phyloP scores from a whole-genome alignment of 2,329 filamentous ascomycete species.

The Neoarthrinium moseri region DNA sequence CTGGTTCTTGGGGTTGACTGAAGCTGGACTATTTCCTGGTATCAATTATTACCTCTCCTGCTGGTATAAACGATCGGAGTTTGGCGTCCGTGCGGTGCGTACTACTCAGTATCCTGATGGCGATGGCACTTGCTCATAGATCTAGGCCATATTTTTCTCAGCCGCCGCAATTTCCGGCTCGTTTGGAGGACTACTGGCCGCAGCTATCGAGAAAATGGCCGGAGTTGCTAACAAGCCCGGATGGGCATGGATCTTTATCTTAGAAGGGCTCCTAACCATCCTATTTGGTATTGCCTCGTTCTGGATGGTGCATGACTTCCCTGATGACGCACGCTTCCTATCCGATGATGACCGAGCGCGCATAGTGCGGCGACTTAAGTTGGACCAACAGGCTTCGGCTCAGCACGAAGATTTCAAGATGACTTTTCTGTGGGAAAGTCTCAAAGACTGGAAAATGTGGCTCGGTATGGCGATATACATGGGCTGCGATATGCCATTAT shows the following conservation, averaged over 20 bases:
- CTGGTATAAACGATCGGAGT: conserved; percentile 80
- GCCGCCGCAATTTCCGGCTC: conserved; percentile 77
- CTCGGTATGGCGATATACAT: conserved; percentile 74
- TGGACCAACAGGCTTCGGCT: conserved; percentile 73
- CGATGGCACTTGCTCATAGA: too few species aligned
- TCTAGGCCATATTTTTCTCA: conserved; percentile 73
- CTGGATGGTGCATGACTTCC: conserved; percentile 83
- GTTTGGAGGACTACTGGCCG: conserved; percentile 72
- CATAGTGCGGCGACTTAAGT: conserved; percentile 67
- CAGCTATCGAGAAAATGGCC: conserved; percentile 69
- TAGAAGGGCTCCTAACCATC: conserved; percentile 70
- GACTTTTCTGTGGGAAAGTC: conserved; percentile 67
- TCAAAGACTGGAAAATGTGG: conserved; percentile 86
- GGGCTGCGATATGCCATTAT: conserved; percentile 70
- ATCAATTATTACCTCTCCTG: conserved; percentile 80
- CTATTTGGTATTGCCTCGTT: conserved; percentile 67
- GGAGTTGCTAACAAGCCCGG: conserved; percentile 56
- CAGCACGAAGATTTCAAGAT: conserved; percentile 73
- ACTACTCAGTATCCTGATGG: neutral
- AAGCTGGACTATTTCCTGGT: conserved; percentile 74
- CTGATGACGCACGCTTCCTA: conserved; percentile 73
- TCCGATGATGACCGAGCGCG: conserved; percentile 66
- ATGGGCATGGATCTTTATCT: conserved; percentile 67
- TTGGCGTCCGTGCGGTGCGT: conserved; percentile 67
- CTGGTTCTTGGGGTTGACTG: conserved; percentile 71